Conservation (phyloP, 1,284 basidiomycete genomes). For the Cystobasidiaceae sp. region DNA sequence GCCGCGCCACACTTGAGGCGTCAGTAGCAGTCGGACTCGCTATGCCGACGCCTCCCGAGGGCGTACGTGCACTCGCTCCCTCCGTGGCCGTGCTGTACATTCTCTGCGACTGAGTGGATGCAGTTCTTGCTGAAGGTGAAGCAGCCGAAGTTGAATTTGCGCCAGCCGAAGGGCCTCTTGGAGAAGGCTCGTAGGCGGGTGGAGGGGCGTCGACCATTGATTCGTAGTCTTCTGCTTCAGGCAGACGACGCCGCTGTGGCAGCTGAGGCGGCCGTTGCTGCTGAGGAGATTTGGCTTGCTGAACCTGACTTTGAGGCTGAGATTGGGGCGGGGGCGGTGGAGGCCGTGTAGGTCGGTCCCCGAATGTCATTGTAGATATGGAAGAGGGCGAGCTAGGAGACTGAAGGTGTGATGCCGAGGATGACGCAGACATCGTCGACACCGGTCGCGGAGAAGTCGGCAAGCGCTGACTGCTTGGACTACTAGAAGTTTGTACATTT, state of each 20-base stretch:
- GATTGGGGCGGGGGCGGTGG: too few relatives aligned
- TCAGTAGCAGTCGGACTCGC: not conserved
- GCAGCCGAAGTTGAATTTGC: not conserved
- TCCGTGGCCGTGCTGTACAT: not conserved
- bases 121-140: not conserved
- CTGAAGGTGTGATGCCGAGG: not conserved
- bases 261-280: not conserved
- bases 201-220: slow-evolving; percentile 6
- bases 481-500: too few relatives aligned
- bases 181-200: slow-evolving; percentile 8
- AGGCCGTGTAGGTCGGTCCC: too few relatives aligned
- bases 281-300: not conserved
- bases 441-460: too few relatives aligned
- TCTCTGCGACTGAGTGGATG: not conserved
- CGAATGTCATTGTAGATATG: too few relatives aligned
- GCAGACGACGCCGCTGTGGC: not conserved
- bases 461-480: too few relatives aligned
- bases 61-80: not conserved
- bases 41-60: not conserved
- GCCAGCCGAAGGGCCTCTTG: too few relatives aligned
- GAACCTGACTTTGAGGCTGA: too few relatives aligned
- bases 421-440: too few relatives aligned
- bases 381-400: too few relatives aligned
- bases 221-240: not conserved
- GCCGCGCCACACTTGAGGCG: not conserved